Evolutionary conservation across 2,329 filamentous ascomycete species (phyloP).

Genomic region (Apiospora koreana): DNA sequence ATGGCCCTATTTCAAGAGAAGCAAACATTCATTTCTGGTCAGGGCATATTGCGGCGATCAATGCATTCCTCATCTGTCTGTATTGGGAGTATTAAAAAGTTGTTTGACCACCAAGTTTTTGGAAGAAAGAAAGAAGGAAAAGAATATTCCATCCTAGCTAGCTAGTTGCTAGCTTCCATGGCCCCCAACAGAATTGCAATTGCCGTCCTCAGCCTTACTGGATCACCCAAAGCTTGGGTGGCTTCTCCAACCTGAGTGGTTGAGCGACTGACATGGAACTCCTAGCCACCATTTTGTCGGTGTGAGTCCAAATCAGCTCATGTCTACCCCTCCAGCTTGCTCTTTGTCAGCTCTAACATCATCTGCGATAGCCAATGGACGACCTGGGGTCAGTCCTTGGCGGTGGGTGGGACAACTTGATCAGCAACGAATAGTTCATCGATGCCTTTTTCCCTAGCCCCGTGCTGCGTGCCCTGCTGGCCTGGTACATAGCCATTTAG

Average conservation of each 20-base stretch:
- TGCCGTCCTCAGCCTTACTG: conserved; percentile 8
- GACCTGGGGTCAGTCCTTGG: background rate
- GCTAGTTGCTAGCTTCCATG: background rate
- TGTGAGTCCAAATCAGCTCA: conserved; percentile 8
- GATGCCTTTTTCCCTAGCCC: background rate
- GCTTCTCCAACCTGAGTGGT: background rate
- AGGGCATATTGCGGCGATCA: background rate
- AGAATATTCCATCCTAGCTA: background rate
- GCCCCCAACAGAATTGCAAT: background rate
- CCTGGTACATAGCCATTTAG: no score
- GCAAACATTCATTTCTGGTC: background rate
- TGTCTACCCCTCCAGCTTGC: conserved; percentile 9
- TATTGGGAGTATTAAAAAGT: background rate
- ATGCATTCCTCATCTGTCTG: background rate
- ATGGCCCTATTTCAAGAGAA: background rate
- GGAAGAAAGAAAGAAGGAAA: background rate
- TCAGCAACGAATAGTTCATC: background rate
- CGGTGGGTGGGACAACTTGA: conserved; percentile 1
- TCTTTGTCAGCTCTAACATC: conserved; percentile 1
- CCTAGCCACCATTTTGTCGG: background rate
- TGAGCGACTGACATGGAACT: background rate
- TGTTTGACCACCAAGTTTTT: background rate
- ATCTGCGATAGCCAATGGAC: background rate
- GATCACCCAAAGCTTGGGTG: background rate
- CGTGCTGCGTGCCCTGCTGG: no score